Base-by-base conservation (phyloP, 805 yeast species). In the Jamesozyma piceae region DNA sequence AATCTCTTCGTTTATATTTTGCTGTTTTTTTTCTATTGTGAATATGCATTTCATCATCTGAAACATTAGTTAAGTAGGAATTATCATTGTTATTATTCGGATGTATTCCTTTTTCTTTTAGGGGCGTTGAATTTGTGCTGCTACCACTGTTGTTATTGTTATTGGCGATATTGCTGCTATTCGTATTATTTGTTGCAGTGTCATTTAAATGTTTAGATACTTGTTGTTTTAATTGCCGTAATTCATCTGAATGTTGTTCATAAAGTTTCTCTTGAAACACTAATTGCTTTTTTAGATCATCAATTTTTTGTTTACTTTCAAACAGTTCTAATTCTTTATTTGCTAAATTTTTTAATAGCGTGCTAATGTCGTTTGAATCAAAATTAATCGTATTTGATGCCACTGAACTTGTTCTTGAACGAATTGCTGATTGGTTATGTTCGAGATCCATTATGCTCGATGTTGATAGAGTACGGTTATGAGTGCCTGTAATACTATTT, bases 321-420 rank as follows among this genome's bases (percentile, higher is more conserved):
- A 82, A 71, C 24, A 82, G 65, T 21, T 73, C 74, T 74, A 79
- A 74, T 55, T 82, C 92, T 53, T 80, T 82, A 33, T 75, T 64
- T 0, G 90, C 90, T 36, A 82, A 62, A 8, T 71, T 63, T 47
- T 85, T 69, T 38, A 82, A 60, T 38, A 78, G 73, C 4, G 72
- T 75, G 44, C 75, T 77, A 5, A 80, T 64, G 33, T 70, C 77
- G 15, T 48, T 55, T 17, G 49, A 22, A 24, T 46, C 51, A 29
- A 48, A 29, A 5, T 30, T 24, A 1, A 38, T 21, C 1, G 58
- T 44, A 13, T 39, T 43, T 11, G 46, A 41, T 2, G 39, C 24
- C 18, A 18, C 24, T 11, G 52, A 48, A 29, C 52, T 47, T 30
- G 38, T 41, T 21, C 53, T 47, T 4, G 59, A 51, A 35, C 47